phyloP scores from a whole-genome alignment of 306 rosid genomes.

The Cucurbita maxima region DNA sequence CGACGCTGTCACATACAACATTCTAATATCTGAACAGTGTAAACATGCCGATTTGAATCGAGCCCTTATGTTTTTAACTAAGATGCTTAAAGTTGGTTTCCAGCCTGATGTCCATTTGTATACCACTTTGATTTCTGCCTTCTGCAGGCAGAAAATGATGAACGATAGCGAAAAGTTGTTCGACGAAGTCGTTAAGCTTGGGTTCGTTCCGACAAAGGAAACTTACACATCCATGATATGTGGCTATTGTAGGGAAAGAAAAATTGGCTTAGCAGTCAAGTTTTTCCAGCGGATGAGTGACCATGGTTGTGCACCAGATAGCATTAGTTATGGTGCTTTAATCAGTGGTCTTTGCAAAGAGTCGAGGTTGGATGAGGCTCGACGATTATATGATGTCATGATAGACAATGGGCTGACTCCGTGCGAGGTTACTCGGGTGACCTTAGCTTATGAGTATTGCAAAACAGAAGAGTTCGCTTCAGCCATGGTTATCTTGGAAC shows the following conservation, averaged over 20 bases:
- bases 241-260: slow-evolving; percentile 60
- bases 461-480: slow-evolving; percentile 45
- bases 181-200: slow-evolving; percentile 33
- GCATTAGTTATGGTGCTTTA: slow-evolving; percentile 54
- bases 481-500: slow-evolving; percentile 32
- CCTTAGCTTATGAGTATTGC: slow-evolving; percentile 74
- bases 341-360: slow-evolving; percentile 82
- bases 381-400: slow-evolving; percentile 42
- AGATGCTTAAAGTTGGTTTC: slow-evolving; percentile 69
- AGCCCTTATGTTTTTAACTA: slow-evolving; percentile 53
- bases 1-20: slow-evolving; percentile 55
- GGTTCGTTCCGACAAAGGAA: slow-evolving; percentile 59
- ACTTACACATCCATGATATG: slow-evolving; percentile 84
- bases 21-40: slow-evolving; percentile 66
- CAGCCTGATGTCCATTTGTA: slow-evolving; percentile 61
- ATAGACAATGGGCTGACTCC: slow-evolving; percentile 64
- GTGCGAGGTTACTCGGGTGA: slow-evolving; percentile 74
- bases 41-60: slow-evolving; percentile 38
- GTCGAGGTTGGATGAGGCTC: slow-evolving; percentile 56
- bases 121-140: slow-evolving; percentile 60
- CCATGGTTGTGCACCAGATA: slow-evolving; percentile 56
- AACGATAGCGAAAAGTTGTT: slow-evolving; percentile 52
- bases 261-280: slow-evolving; percentile 38
- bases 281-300: slow-evolving; percentile 51
- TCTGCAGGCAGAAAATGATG: slow-evolving; percentile 51